Evolutionary conservation across 2,329 filamentous ascomycete genomes (phyloP).

Genomic region (Phymatotrichopsis omnivora): DNA sequence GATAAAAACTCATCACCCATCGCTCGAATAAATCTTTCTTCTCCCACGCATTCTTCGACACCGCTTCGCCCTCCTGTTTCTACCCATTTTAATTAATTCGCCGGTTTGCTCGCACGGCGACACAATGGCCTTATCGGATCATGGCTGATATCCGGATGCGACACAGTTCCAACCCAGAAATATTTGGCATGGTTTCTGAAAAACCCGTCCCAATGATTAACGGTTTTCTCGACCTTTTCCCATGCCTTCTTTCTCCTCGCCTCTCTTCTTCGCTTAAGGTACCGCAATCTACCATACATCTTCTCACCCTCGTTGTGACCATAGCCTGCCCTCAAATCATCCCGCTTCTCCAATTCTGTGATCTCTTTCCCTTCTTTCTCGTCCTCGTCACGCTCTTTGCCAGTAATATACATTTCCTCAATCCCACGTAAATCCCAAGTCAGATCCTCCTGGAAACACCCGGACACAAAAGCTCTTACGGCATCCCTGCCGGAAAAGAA

Average conservation of each 20-base stretch:
- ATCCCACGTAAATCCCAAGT: slow-evolving; percentile 77
- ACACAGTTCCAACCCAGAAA: slow-evolving; percentile 64
- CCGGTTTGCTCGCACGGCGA: too few relatives aligned
- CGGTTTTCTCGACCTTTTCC: slow-evolving; percentile 52
- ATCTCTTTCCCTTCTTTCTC: slow-evolving; percentile 49
- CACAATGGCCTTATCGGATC: slow-evolving; percentile 57
- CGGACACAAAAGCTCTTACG: slow-evolving; percentile 78
- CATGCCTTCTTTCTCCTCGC: slow-evolving; percentile 56
- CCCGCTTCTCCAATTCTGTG: slow-evolving; percentile 28
- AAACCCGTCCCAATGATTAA: slow-evolving; percentile 75
- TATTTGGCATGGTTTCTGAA: slow-evolving; percentile 75
- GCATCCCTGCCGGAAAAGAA: slow-evolving; percentile 83
- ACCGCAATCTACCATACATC: slow-evolving; percentile 29
- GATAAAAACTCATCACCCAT: too few relatives aligned
- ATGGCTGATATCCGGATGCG: slow-evolving; percentile 51
- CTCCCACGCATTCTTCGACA: too few relatives aligned
- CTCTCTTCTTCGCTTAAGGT: slow-evolving; percentile 45
- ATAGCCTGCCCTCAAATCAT: not conserved
- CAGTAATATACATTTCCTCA: slow-evolving; percentile 67
- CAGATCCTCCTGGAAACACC: slow-evolving; percentile 79
- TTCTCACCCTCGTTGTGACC: slow-evolving; percentile 13
- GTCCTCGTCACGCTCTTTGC: slow-evolving; percentile 42
- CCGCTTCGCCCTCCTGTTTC: too few relatives aligned
- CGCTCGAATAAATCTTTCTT: too few relatives aligned
- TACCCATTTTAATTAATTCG: too few relatives aligned